A percentile compares a stretch with the other conserved stretches of the same genome.
phyloP scores from a whole-genome alignment of 2,329 filamentous ascomycete genomes.

The Fusarium nematophilum region DNA sequence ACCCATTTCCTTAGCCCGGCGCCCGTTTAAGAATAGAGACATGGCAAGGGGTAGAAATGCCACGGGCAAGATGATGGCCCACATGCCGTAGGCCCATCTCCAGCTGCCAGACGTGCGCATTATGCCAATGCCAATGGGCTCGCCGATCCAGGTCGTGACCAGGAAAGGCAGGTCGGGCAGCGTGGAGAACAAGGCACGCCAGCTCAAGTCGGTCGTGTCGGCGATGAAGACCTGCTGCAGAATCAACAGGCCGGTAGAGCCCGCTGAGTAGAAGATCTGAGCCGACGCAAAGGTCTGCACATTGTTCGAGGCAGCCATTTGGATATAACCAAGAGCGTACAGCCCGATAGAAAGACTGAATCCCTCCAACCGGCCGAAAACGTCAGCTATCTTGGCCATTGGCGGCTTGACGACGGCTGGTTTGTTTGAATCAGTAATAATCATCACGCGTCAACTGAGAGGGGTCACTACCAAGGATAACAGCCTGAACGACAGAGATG shows the following conservation, averaged over 20 bases:
- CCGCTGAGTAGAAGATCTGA: conserved; percentile 71
- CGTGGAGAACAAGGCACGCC: conserved; percentile 69
- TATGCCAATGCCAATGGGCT: conserved; percentile 53
- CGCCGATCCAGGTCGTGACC: conserved; percentile 70
- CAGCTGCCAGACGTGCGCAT: conserved; percentile 55
- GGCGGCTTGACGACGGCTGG: conserved; percentile 32
- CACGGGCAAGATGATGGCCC: conserved; percentile 67
- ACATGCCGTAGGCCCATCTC: conserved; percentile 73
- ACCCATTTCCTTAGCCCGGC: conserved; percentile 58
- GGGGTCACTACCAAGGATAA: conserved; percentile 23
- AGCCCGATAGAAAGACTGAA: conserved; percentile 65
- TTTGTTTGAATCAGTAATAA: background rate
- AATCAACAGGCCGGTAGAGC: conserved; percentile 68
- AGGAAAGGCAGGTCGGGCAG: conserved; percentile 70
- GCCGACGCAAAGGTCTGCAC: conserved; percentile 65
- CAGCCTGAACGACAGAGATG: conserved; percentile 57
- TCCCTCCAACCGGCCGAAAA: conserved; percentile 71
- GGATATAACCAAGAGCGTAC: conserved; percentile 67
- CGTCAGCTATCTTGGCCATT: conserved; percentile 70
- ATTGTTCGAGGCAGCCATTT: conserved; percentile 65
- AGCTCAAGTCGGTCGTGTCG: conserved; percentile 69
- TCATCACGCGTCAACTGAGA: conserved; percentile 42
- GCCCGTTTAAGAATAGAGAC: conserved; percentile 63
- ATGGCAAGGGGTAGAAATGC: conserved; percentile 65
- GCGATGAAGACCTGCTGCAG: conserved; percentile 74